Percentiles rank a stretch among this genome's conserved stretches.
Conservation (phyloP, 2,329 filamentous ascomycete species). For the Lachnellula cervina region DNA sequence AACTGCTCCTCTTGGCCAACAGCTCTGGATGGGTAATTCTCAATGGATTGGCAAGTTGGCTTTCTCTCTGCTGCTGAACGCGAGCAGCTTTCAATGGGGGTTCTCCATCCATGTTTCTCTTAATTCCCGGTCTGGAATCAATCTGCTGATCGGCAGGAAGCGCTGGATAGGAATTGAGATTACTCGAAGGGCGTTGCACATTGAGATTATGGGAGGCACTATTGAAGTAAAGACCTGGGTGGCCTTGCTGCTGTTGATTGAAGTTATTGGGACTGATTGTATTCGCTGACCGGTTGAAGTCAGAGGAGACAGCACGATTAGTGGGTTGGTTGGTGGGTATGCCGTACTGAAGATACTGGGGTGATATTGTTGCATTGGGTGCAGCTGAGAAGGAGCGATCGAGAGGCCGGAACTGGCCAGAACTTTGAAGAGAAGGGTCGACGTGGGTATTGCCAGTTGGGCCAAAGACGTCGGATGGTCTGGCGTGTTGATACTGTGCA, state of each 20-base stretch:
- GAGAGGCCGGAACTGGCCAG: constrained; percentile 19
- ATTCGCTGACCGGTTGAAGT: constrained; percentile 18
- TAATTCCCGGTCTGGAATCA: background rate
- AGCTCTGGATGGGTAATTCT: constrained; percentile 26
- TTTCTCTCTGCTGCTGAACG: constrained; percentile 9
- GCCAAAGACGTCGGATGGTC: constrained; percentile 24
- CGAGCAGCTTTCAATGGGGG: background rate
- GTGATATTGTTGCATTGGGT: constrained; percentile 24
- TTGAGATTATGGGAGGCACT: constrained; percentile 8
- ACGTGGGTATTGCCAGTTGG: constrained; percentile 18
- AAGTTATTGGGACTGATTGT: constrained; percentile 12
- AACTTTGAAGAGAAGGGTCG: constrained; percentile 25
- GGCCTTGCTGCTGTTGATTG: constrained; percentile 20
- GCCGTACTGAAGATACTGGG: constrained; percentile 29
- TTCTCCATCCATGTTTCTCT: constrained; percentile 1
- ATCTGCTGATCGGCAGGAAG: constrained; percentile 10
- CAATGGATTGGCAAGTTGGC: constrained; percentile 12
- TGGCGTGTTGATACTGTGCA: constrained; percentile 25
- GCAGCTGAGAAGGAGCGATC: constrained; percentile 26
- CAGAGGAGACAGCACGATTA: constrained; percentile 15
- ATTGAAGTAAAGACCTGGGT: constrained; percentile 9
- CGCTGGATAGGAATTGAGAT: constrained; percentile 11
- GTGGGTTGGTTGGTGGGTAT: constrained; percentile 18
- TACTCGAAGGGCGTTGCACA: constrained; percentile 12
- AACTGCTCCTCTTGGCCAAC: constrained; percentile 14